Conservation (phyloP, 768 basidiomycete species). For the Russula sp. region DNA sequence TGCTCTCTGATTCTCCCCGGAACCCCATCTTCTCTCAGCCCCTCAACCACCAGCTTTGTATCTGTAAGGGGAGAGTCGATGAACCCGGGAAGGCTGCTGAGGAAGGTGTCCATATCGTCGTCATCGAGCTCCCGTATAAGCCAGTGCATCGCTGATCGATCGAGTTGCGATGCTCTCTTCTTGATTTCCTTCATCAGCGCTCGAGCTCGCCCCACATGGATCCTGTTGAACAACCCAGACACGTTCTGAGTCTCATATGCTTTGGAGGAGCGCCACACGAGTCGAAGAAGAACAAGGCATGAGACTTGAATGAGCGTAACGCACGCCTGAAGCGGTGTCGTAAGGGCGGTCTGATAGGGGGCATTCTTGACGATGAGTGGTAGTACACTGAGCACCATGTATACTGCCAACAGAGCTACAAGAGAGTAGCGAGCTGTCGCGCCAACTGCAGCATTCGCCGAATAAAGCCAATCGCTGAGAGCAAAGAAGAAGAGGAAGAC, state of each 20-base stretch:
- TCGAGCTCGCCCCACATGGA: not conserved
- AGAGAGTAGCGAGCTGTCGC: not conserved
- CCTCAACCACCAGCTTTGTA: not conserved
- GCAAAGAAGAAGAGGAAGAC: slow-evolving; percentile 13
- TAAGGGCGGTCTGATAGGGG: slow-evolving; percentile 11
- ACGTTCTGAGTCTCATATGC: not conserved
- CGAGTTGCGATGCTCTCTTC: not conserved
- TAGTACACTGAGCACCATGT: not conserved
- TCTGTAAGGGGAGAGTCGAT: not conserved
- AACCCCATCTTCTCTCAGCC: not conserved
- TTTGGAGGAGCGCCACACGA: not conserved
- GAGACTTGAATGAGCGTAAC: not conserved
- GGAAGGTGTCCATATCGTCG: not conserved
- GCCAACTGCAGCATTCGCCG: not conserved
- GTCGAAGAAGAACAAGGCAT: not conserved
- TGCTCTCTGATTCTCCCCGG: not conserved
- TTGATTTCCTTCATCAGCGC: not conserved
- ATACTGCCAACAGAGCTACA: not conserved
- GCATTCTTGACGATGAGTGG: slow-evolving; percentile 4
- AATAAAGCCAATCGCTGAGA: slow-evolving; percentile 1
- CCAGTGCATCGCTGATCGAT: slow-evolving; percentile 5
- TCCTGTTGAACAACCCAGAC: not conserved
- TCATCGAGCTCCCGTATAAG: not conserved
- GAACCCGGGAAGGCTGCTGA: slow-evolving; percentile 2
- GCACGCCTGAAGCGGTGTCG: not conserved